These are phyloP conservation scores for Gillenia trifoliata DNA, from an alignment of 306 rosid species.

Conservation along the genomic window DNA sequence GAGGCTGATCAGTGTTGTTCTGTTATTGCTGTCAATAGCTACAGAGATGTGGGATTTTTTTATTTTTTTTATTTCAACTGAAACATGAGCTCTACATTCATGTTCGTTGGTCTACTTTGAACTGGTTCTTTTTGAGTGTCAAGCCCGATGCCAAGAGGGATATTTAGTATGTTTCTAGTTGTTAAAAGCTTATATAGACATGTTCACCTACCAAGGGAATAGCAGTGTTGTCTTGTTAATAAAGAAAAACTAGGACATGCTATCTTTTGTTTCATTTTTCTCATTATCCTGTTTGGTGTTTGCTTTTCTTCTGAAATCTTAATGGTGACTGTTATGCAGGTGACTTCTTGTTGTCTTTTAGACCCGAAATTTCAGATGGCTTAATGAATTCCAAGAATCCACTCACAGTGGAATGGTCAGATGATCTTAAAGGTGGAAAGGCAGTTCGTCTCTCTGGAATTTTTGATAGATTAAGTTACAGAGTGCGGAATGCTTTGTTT, in stretches of 20 bases:
- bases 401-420: slow-evolving; percentile 73
- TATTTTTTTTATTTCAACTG: background rate
- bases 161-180: background rate
- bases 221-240: background rate
- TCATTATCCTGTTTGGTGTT: background rate
- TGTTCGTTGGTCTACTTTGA: background rate
- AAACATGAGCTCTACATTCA: background rate
- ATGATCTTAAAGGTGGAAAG: slow-evolving; percentile 79
- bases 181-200: background rate
- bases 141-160: background rate
- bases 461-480: slow-evolving; percentile 76
- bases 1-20: background rate
- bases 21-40: background rate
- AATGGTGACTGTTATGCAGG: slow-evolving; percentile 49
- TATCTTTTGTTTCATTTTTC: background rate
- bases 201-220: background rate
- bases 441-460: slow-evolving; percentile 81
- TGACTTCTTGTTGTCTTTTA: slow-evolving; percentile 76
- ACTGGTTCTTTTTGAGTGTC: background rate
- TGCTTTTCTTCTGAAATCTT: background rate
- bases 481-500: slow-evolving; percentile 70
- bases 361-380: slow-evolving; percentile 61
- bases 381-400: slow-evolving; percentile 37
- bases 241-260: background rate
- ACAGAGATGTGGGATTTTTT: background rate